A percentile compares a stretch with the other conserved stretches of the same genome.
These are phyloP conservation scores for Trypanosoma vivax DNA, from an alignment of 208 protist genomes.

Conservation along the genomic window DNA sequence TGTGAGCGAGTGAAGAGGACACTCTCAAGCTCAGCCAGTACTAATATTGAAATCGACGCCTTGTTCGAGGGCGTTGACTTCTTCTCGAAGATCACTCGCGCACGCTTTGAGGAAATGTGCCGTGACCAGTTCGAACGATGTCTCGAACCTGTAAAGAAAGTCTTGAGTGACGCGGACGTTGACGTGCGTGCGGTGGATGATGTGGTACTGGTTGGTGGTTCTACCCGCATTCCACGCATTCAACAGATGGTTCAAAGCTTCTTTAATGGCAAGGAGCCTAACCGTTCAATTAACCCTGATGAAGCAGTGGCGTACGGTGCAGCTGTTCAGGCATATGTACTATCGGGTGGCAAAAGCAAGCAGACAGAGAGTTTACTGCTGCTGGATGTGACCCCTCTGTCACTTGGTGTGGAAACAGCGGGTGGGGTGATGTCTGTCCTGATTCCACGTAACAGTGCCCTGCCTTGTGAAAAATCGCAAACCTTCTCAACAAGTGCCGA, in stretches of 20 bases:
- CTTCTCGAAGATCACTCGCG: conserved; percentile 95
- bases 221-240: conserved; percentile 98
- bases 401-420: conserved; percentile 89
- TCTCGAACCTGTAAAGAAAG: conserved; percentile 79
- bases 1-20: conserved; percentile 97
- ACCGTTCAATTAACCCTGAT: conserved; percentile 91
- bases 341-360: conserved; percentile 61
- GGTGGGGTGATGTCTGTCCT: conserved; percentile 95
- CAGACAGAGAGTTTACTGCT: conserved; percentile 77
- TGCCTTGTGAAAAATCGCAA: conserved; percentile 82
- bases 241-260: conserved; percentile 94
- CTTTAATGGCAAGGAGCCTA: conserved; percentile 93
- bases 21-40: conserved; percentile 90
- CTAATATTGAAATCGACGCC: conserved; percentile 97
- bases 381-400: conserved; percentile 90
- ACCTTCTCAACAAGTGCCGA: conserved; percentile 85
- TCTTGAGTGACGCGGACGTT: conserved; percentile 87
- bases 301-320: conserved; percentile 93
- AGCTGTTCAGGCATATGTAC: conserved; percentile 95
- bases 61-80: conserved; percentile 98
- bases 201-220: conserved; percentile 94
- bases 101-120: conserved; percentile 97
- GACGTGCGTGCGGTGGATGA: conserved; percentile 86
- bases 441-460: conserved; percentile 81
- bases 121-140: conserved; percentile 82